Evolutionary conservation across 2,329 filamentous ascomycete genomes (phyloP).

Genomic region (Cladosporium colombiae): DNA sequence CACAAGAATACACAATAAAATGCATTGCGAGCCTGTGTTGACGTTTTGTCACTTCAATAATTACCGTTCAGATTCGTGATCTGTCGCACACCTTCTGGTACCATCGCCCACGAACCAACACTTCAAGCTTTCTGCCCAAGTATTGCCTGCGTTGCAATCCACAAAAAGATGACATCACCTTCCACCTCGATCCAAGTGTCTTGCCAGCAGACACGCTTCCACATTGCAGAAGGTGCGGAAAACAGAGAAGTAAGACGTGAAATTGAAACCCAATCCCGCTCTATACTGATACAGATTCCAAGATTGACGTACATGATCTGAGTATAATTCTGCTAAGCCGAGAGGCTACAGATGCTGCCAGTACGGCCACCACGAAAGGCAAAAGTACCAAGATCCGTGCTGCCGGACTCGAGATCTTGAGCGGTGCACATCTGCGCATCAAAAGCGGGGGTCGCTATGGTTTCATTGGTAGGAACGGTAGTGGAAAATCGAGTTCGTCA

Average conservation of each 20-base stretch:
- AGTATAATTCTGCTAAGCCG: conserved; percentile 61
- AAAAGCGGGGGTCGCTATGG: conserved; percentile 76
- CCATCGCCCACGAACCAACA: background rate
- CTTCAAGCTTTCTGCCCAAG: background rate
- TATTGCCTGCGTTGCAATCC: background rate
- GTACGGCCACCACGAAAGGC: conserved; percentile 42
- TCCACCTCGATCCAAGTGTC: conserved; percentile 18
- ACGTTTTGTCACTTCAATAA: background rate
- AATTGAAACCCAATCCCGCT: background rate
- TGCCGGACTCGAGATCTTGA: conserved; percentile 60
- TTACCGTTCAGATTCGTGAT: background rate
- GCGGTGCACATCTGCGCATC: conserved; percentile 68
- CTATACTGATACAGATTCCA: background rate
- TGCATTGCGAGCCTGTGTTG: background rate
- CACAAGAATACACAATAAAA: background rate
- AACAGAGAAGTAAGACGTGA: conserved; percentile 14
- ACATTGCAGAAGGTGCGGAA: conserved; percentile 19
- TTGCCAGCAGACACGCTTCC: conserved; percentile 23
- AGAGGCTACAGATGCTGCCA: conserved; percentile 37
- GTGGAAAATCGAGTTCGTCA: conserved; percentile 71
- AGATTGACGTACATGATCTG: conserved; percentile 64
- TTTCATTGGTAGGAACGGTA: conserved; percentile 76
- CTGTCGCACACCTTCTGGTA: background rate
- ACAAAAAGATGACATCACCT: background rate
- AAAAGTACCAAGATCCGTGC: conserved; percentile 55